Evolutionary conservation across 179 eudicot species (phyloP), one percentile per base, ranked within the genome.

Genomic region (Beta macrorhiza): DNA sequence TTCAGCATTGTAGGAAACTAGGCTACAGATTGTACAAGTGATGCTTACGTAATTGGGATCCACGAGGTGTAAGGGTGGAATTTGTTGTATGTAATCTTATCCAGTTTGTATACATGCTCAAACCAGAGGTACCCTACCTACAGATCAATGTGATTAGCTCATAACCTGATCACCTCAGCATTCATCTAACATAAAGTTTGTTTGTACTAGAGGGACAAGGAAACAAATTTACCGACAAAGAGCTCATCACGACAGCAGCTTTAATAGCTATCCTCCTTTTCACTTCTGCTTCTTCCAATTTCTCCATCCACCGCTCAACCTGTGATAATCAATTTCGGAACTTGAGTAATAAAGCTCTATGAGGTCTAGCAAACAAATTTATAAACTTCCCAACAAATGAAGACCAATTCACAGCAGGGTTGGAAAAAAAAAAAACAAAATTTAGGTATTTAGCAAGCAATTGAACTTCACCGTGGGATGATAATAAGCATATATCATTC

Each of bases 251-350:
- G 81, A 91, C 81, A 59, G 88, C 81, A 53, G 88, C 74, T 87
- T 95, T 95, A 58, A 92, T 88, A 74, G 89, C 82, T 73, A 87
- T 81, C 87, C 88, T 91, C 71, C 85, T 85, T 76, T 89, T 96
- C 53, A 68, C 80, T 79, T 96, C 99, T 37, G 89, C 72, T 89
- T 92, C 99, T 87, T 96, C 98, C 79, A 96, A 86, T 80, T 92
- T 96, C 82, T 94, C 99, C 99, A 96, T 92, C 99, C 96, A 96
- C 79, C 89, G 90, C 84, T 96, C 99, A 72, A 96, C 94, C 99
- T 96, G 79, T 56, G 58, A 78, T 51, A 84, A 67, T 17, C 64
- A 64, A 56, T 47, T 67, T 76, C 42, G 76, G 17, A 71, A 69
- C 25, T 49, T 59, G n/a, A 78, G 22, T 68, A 73, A 67, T 77